These are phyloP conservation scores for Dendrothele bispora DNA, from an alignment of 768 basidiomycete species.

Conservation along the genomic window DNA sequence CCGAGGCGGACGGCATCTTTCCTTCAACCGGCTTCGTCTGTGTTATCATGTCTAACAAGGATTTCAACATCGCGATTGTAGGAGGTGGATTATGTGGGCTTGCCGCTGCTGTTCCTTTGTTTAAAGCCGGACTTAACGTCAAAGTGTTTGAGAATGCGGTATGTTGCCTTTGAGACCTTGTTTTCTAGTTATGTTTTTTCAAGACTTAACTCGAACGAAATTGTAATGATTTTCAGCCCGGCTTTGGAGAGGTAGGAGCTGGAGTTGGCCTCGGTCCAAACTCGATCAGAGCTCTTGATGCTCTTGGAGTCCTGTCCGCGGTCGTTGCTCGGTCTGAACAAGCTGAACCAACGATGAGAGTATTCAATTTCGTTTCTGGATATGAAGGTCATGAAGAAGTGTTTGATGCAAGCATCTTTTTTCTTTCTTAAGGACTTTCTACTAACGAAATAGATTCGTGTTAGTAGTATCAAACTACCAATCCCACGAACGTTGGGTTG, in stretches of 20 bases:
- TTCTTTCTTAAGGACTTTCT: background rate
- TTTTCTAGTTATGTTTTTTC: background rate
- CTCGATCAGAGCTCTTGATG: slow-evolving; percentile 43
- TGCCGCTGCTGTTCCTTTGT: slow-evolving; percentile 45
- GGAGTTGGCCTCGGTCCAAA: slow-evolving; percentile 58
- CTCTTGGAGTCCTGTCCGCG: slow-evolving; percentile 42
- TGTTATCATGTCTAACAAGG: slow-evolving; percentile 31
- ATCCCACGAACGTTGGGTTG: slow-evolving; percentile 35
- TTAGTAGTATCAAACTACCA: slow-evolving; percentile 13
- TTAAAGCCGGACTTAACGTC: slow-evolving; percentile 40
- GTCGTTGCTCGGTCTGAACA: slow-evolving; percentile 39
- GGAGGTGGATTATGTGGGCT: slow-evolving; percentile 59
- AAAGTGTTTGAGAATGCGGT: slow-evolving; percentile 57
- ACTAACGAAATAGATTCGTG: background rate
- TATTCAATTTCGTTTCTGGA: slow-evolving; percentile 45
- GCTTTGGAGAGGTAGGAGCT: slow-evolving; percentile 55
- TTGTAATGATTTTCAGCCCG: slow-evolving; percentile 28
- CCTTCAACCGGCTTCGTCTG: too few species aligned
- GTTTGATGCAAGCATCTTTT: slow-evolving; percentile 37
- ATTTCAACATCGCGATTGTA: slow-evolving; percentile 51
- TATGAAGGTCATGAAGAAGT: slow-evolving; percentile 39
- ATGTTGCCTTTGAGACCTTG: slow-evolving; percentile 6
- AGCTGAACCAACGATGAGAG: slow-evolving; percentile 22
- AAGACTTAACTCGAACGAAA: background rate
- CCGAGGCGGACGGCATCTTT: too few species aligned